Percentiles rank a stretch among this genome's conserved stretches.
Evolutionary conservation across 2,329 filamentous ascomycete species (phyloP).

Genomic region (Xylariales sp.): DNA sequence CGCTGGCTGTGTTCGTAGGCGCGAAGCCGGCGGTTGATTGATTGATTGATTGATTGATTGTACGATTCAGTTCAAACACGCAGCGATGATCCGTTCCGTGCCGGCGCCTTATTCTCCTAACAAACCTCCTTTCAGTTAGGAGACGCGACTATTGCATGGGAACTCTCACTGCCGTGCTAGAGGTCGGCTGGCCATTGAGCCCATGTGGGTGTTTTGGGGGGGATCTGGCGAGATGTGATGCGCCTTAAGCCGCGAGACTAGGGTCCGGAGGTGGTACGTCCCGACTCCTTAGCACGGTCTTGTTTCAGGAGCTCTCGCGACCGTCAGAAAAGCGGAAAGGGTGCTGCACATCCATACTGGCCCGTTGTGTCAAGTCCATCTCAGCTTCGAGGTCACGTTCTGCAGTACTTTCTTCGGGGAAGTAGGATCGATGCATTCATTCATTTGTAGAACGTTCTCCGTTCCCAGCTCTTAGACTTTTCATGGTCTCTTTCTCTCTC

Average conservation of each 20-base stretch:
- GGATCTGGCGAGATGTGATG: slow-evolving; percentile 16
- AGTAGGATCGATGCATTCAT: slow-evolving; percentile 6
- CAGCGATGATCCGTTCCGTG: no score
- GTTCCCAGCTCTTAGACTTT: slow-evolving; percentile 6
- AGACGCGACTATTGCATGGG: slow-evolving; percentile 4
- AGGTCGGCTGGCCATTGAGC: background rate
- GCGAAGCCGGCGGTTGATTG: background rate
- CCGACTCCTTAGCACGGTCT: slow-evolving; percentile 21
- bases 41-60: no score
- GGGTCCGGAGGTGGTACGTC: slow-evolving; percentile 21
- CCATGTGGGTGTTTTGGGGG: slow-evolving; percentile 5
- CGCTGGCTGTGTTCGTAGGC: no score
- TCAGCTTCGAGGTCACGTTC: slow-evolving; percentile 10
- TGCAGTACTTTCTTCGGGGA: background rate
- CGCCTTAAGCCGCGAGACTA: slow-evolving; percentile 16
- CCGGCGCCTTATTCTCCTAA: background rate
- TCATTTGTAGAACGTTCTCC: slow-evolving; percentile 14
- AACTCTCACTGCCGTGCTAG: slow-evolving; percentile 6
- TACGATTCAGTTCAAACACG: no score
- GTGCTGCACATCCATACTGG: slow-evolving; percentile 4
- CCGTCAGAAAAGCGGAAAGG: slow-evolving; percentile 11
- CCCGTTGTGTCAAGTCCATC: background rate
- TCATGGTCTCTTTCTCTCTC: slow-evolving; percentile 7
- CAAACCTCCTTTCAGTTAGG: no score
- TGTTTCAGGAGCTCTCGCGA: slow-evolving; percentile 21